These are phyloP conservation scores for Penicillium sp. DNA, from an alignment of 2,329 filamentous ascomycete genomes.

Conservation along the genomic window DNA sequence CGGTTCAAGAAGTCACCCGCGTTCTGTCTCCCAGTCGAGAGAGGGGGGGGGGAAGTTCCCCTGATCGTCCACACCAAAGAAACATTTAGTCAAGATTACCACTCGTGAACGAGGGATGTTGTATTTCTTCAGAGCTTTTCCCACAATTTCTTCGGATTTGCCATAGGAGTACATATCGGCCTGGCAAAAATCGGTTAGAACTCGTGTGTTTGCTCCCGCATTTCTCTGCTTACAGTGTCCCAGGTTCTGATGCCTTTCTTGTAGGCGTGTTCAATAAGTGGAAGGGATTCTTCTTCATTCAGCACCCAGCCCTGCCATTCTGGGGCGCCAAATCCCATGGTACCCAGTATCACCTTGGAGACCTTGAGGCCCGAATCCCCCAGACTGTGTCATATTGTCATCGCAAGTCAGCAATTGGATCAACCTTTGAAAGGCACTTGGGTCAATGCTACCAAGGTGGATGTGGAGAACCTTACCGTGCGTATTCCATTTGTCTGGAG, in stretches of 20 bases:
- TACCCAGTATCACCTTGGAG: conserved; percentile 13
- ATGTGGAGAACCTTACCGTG: conserved; percentile 8
- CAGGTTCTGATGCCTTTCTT: conserved; percentile 25
- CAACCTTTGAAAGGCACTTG: conserved; percentile 9
- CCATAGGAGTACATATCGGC: conserved; percentile 52
- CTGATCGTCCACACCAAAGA: background rate
- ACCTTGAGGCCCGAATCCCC: conserved; percentile 13
- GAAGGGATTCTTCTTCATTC: conserved; percentile 26
- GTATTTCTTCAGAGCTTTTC: conserved; percentile 47
- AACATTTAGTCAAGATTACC: conserved; percentile 23
- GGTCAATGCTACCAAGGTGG: conserved; percentile 7
- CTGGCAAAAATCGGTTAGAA: conserved; percentile 14
- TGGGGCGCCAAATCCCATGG: conserved; percentile 11
- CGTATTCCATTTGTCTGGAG: conserved; percentile 7
- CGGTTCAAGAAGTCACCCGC: background rate
- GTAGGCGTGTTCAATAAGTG: conserved; percentile 28
- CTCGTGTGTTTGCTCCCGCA: background rate
- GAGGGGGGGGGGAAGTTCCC: background rate
- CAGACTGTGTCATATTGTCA: conserved; percentile 9
- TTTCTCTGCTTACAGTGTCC: conserved; percentile 8
- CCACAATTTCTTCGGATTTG: conserved; percentile 61
- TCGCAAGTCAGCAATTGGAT: conserved; percentile 8
- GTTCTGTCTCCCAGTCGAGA: background rate
- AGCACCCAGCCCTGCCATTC: conserved; percentile 18
- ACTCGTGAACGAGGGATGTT: conserved; percentile 21